phyloP scores from a whole-genome alignment of 2,329 filamentous ascomycete species.

The Trichoderma oligosporum region DNA sequence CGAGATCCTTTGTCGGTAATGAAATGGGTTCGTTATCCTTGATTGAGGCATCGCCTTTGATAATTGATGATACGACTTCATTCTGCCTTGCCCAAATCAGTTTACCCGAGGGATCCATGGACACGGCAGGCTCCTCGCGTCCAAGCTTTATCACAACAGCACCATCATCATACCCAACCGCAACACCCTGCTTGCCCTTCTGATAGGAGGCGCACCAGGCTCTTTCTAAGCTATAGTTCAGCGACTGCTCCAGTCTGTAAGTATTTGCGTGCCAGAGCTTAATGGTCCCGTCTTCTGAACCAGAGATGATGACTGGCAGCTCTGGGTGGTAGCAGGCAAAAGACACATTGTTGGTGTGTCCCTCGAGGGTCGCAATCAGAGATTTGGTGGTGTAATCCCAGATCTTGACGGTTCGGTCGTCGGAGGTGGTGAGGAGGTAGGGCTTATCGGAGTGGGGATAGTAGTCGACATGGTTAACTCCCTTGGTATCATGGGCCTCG shows the following conservation, averaged over 20 bases:
- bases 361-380: constrained; percentile 91
- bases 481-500: constrained; percentile 94
- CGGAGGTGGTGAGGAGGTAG: constrained; percentile 93
- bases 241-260: constrained; percentile 89
- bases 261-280: constrained; percentile 99
- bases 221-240: constrained; percentile 92
- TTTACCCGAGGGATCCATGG: constrained; percentile 95
- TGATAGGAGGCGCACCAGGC: constrained; percentile 98
- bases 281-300: constrained; percentile 94
- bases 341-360: constrained; percentile 95
- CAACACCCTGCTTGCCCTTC: constrained; percentile 87
- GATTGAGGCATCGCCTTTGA: constrained; percentile 76
- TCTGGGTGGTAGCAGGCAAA: constrained; percentile 98
- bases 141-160: constrained; percentile 98
- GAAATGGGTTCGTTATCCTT: constrained; percentile 88
- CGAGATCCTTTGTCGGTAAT: constrained; percentile 88
- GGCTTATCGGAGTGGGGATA: constrained; percentile 70
- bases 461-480: constrained; percentile 96
- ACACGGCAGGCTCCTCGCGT: constrained; percentile 92
- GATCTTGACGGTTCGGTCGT: constrained; percentile 94
- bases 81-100: constrained; percentile 94
- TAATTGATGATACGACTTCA: constrained; percentile 90
- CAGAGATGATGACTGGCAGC: constrained; percentile 93
- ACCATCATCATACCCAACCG: constrained; percentile 95
- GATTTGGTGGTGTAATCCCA: constrained; percentile 99